Percentiles rank a stretch among this genome's conserved stretches.
These are phyloP conservation scores for Sutorius eximius DNA, from an alignment of 1,284 basidiomycete species.

Conservation along the genomic window DNA sequence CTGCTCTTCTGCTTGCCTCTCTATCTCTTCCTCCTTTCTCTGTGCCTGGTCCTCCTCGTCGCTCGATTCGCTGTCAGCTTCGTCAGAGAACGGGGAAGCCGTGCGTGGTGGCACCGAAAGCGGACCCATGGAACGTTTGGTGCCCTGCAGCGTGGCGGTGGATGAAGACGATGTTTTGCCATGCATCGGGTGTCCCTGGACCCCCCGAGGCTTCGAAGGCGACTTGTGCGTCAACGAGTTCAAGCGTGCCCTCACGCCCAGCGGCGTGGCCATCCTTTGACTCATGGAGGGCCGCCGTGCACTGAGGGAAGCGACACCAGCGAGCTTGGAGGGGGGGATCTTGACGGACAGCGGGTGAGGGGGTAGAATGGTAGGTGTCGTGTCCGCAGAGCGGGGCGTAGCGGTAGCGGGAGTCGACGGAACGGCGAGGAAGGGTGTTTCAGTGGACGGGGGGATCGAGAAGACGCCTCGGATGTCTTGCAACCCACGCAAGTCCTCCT, in stretches of 20 bases:
- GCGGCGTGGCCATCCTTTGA: conserved; percentile 46
- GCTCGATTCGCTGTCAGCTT: conserved; percentile 34
- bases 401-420: conserved; percentile 29
- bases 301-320: conserved; percentile 8
- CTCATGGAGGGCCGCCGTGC: conserved; percentile 37
- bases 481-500: conserved; percentile 75
- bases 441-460: conserved; percentile 23
- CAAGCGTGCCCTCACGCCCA: conserved; percentile 65
- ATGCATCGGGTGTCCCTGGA: conserved; percentile 29
- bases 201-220: conserved; percentile 26
- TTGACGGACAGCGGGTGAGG: conserved; percentile 29
- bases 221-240: conserved; percentile 58
- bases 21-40: conserved; percentile 63
- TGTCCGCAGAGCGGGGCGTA: conserved; percentile 25
- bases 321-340: conserved; percentile 29
- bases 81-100: conserved; percentile 48
- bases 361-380: conserved; percentile 26
- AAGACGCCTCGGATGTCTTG: conserved; percentile 65
- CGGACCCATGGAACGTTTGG: conserved; percentile 31
- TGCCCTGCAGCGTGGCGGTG: conserved; percentile 60
- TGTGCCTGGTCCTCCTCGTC: conserved; percentile 63
- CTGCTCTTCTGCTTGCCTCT: conserved; percentile 63
- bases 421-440: conserved; percentile 5
- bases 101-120: conserved; percentile 37
- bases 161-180: conserved; percentile 65